Evolutionary conservation across 257 asterid species (phyloP), one percentile per base, ranked within the genome.

Genomic region (Ehretia macrophylla): DNA sequence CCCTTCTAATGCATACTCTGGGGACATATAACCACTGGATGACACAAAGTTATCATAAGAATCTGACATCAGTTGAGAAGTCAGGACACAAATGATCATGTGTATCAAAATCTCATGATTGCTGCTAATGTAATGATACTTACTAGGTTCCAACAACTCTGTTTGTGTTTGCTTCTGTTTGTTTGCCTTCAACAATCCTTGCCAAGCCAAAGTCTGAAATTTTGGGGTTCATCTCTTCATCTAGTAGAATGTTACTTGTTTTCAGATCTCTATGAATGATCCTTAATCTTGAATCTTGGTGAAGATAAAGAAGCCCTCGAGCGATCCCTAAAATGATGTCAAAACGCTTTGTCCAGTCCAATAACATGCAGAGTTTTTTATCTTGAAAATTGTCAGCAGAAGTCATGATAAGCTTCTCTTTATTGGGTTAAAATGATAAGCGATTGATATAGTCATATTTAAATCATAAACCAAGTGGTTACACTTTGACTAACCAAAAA

Each of bases 241-340:
- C 56, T 8, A 51, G 56, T 51, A 51, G 17, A 20, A 14, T 51
- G n/a, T 51, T 51, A 20, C 56, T 51, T 18, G 56, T 22, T 17
- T 51, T 51, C 5, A 51, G 56, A 51, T 51, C 56, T 51, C 56
- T 51, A 22, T 51, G 56, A 20, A 51, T 51, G 35, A 51, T 51
- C 56, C 35, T 51, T 14, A 51, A 23, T 22, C 56, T 51, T 1
- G 56, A 51, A 23, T 51, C 56, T 18, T 22, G 18, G 4, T 14
- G 17, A 5, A 23, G 14, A 47, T 45, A 58, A 0, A 60, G 65
- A 45, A 51, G 32, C 17, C 56, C 56, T 4, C 56, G 56, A 46
- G 56, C 52, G 13, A 60, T 32, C 9, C 65, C 65, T 35, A 45
- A n/a, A 38, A 60, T 60, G 65, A 60, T 60, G 17, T 60, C 46